Evolutionary conservation across 2,329 filamentous ascomycete species (phyloP), one percentile per base, ranked within the genome.

Genomic region (Colletotrichum euphorbiae): DNA sequence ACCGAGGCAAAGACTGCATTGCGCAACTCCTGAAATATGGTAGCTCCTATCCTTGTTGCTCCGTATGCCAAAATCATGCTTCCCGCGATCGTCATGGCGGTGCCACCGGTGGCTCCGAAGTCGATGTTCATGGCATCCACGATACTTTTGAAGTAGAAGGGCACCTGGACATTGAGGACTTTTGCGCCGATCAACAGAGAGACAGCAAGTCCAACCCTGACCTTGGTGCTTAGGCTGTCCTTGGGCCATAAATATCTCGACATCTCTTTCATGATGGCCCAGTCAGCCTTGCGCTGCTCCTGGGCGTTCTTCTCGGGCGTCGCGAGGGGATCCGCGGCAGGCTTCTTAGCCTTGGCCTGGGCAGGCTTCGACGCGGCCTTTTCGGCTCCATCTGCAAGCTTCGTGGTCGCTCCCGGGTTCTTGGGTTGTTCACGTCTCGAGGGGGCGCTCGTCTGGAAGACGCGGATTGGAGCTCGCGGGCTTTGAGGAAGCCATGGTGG

Each of bases 231-330:
- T 74, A 92, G 79, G 76, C 92, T 93, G 78, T 94, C 90, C 83
- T 96, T 97, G 21, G 96, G 96, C 96, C 96, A 99, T 21, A 99
- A 83, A 79, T 99, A 99, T 70, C 90, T 90, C 69, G 91, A 90
- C 95, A 99, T 98, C 79, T 99, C 95, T 81, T 92, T 97, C 85
- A 99, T 96, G 73, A 99, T 99, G 54, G 94, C 94, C 95, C 95
- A 98, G 77, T 99, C 96, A 8, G 94, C 95, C 81, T 94, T 97
- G 74, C 96, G 89, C 85, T 99, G 97, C 80, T 98, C 93, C 74
- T 94, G 90, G 19, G 89, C 90, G 57, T 89, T 89, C 75, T 88
- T 90, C 69, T 91, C 86, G 75, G 91, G 84, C 12, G 85, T 81
- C 19, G 92, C 86, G 48, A 94, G 79, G 33, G 88, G 84, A 73